These are phyloP conservation scores for Cutaneotrichosporon arboriforme DNA, from an alignment of 1,284 basidiomycete genomes.

Conservation along the genomic window DNA sequence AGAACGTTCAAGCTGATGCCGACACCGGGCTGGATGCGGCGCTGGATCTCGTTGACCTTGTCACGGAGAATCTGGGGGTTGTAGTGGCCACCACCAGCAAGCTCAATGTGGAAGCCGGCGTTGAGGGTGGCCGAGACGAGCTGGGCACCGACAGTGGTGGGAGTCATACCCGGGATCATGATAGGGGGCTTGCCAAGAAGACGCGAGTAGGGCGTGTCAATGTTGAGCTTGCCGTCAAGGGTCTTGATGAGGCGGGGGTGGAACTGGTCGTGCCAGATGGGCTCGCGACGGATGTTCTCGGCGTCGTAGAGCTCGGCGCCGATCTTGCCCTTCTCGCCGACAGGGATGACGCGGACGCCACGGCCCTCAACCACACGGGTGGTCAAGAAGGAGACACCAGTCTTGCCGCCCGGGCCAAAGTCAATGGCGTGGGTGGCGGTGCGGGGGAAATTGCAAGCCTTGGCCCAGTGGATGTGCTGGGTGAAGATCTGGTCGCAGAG, in stretches of 20 bases:
- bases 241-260: conserved; percentile 81
- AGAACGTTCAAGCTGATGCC: conserved; percentile 91
- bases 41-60: conserved; percentile 85
- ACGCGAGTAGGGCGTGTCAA: conserved; percentile 95
- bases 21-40: conserved; percentile 73
- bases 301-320: conserved; percentile 77
- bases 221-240: conserved; percentile 78
- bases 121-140: conserved; percentile 87
- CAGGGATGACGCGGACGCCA: conserved; percentile 80
- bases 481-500: conserved; percentile 92
- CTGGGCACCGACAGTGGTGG: conserved; percentile 83
- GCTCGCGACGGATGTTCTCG: conserved; percentile 64
- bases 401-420: conserved; percentile 90
- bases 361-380: conserved; percentile 86
- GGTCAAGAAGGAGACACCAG: conserved; percentile 87
- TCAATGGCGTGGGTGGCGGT: conserved; percentile 90
- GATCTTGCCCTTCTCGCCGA: conserved; percentile 78
- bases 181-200: conserved; percentile 91
- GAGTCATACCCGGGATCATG: conserved; percentile 99
- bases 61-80: conserved; percentile 77
- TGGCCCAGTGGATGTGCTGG: conserved; percentile 84
- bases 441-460: conserved; percentile 80
- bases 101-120: conserved; percentile 92
- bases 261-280: conserved; percentile 87
- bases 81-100: conserved; percentile 97